A percentile compares a stretch with the other conserved stretches of the same genome.
phyloP scores from a whole-genome alignment of 2,329 filamentous ascomycete species.

The Bipolaris bicolor region DNA sequence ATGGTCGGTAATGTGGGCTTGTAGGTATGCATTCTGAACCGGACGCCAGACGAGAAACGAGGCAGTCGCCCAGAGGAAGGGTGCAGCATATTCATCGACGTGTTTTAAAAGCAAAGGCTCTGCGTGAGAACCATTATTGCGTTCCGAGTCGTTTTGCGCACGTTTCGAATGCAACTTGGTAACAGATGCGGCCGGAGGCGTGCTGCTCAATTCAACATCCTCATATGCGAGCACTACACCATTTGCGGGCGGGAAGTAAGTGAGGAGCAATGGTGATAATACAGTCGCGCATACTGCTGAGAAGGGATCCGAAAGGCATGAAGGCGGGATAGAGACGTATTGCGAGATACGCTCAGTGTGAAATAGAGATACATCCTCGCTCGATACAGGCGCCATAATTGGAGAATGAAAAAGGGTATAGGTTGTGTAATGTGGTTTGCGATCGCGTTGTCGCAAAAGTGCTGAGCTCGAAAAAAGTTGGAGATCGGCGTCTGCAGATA shows the following conservation, averaged over 20 bases:
- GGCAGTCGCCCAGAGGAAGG: conserved; percentile 86
- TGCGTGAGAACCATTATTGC: conserved; percentile 7
- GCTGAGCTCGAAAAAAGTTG: conserved; percentile 37
- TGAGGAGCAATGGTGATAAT: conserved; percentile 75
- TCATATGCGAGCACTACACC: conserved; percentile 78
- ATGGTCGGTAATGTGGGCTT: conserved; percentile 83
- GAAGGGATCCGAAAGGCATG: conserved; percentile 71
- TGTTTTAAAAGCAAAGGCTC: conserved; percentile 30
- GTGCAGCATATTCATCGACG: conserved; percentile 76
- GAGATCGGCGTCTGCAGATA: conserved; percentile 28
- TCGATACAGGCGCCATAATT: conserved; percentile 38
- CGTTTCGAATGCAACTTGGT: conserved; percentile 14
- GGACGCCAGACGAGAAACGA: conserved; percentile 87
- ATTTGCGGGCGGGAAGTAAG: conserved; percentile 73
- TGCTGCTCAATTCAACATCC: conserved; percentile 69
- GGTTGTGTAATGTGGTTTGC: conserved; percentile 21
- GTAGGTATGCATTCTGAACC: conserved; percentile 72
- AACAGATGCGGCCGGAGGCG: conserved; percentile 47
- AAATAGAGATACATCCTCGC: conserved; percentile 59
- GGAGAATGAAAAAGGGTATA: not conserved
- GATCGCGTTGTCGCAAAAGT: conserved; percentile 18
- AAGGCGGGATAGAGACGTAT: conserved; percentile 75
- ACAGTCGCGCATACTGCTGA: conserved; percentile 76
- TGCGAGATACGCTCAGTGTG: conserved; percentile 80
- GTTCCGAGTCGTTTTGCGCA: conserved; percentile 11